phyloP scores from a whole-genome alignment of 2,329 filamentous ascomycete species.

The Capronia coronata region DNA sequence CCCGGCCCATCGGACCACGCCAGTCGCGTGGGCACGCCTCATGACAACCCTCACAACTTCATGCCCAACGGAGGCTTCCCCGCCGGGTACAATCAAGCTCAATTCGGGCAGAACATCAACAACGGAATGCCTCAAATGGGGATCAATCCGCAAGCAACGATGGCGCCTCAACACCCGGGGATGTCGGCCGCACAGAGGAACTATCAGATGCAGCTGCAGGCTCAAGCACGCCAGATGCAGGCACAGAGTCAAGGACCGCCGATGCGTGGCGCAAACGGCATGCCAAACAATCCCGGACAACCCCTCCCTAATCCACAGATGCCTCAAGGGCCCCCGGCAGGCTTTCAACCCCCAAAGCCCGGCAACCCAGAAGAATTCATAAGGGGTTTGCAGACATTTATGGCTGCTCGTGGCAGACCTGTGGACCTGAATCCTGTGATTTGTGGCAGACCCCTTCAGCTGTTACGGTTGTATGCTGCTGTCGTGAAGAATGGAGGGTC shows the following conservation, averaged over 20 bases:
- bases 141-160: conserved; percentile 46
- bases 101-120: conserved; percentile 40
- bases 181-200: conserved; percentile 67
- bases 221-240: conserved; percentile 60
- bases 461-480: conserved; percentile 70
- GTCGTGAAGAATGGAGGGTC: conserved; percentile 74
- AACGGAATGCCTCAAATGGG: conserved; percentile 36
- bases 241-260: too few species aligned
- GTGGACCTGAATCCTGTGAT: conserved; percentile 70
- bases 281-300: conserved; percentile 14
- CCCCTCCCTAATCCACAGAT: conserved; percentile 16
- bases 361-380: conserved; percentile 62
- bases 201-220: conserved; percentile 78
- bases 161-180: conserved; percentile 43
- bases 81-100: conserved; percentile 35
- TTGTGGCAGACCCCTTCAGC: conserved; percentile 64
- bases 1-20: conserved; percentile 69
- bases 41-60: conserved; percentile 57
- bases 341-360: conserved; percentile 22
- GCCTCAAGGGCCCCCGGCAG: conserved; percentile 15
- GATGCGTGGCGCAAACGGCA: conserved; percentile 16
- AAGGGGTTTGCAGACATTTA: conserved; percentile 69
- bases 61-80: conserved; percentile 47
- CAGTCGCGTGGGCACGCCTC: conserved; percentile 60
- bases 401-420: conserved; percentile 64